Percentiles rank a stretch among this genome's conserved stretches.
These are phyloP conservation scores for Epichloe brachyelytri DNA, from an alignment of 2,329 filamentous ascomycete genomes.

Conservation along the genomic window DNA sequence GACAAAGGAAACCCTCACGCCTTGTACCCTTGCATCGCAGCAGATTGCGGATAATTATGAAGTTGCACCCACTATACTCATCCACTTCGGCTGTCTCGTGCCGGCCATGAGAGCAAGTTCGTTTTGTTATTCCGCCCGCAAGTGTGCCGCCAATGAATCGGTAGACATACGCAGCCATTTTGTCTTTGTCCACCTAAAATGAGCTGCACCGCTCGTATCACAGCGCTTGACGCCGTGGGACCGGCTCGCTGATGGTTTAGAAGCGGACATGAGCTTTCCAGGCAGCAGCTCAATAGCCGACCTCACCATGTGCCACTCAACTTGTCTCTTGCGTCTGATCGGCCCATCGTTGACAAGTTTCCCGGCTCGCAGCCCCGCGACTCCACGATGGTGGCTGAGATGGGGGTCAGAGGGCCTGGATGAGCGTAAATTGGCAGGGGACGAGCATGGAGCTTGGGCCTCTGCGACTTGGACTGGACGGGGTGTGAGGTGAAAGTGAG, in stretches of 20 bases:
- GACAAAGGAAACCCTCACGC: neutral
- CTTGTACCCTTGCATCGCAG: neutral
- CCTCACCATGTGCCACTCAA: too few relatives aligned
- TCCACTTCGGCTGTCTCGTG: neutral
- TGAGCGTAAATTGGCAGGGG: neutral
- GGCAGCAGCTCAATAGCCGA: too few relatives aligned
- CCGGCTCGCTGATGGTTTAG: too few relatives aligned
- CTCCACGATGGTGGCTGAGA: neutral
- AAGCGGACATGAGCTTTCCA: too few relatives aligned
- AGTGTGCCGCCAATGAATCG: too few relatives aligned
- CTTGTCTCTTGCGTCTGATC: too few relatives aligned
- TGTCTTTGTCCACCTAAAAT: too few relatives aligned
- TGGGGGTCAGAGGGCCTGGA: neutral
- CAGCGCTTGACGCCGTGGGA: too few relatives aligned
- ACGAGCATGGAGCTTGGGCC: neutral
- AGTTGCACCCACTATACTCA: neutral
- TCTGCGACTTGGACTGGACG: neutral
- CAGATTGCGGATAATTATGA: neutral
- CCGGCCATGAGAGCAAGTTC: neutral
- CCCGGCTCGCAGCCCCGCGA: constrained; percentile 1
- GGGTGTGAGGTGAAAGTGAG: neutral
- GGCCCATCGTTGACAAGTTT: neutral
- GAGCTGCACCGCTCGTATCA: too few relatives aligned
- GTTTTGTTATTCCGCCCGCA: too few relatives aligned
- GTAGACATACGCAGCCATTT: too few relatives aligned